Evolutionary conservation across 2,329 filamentous ascomycete species (phyloP).

Genomic region (Fusarium neocosmosporiellum): DNA sequence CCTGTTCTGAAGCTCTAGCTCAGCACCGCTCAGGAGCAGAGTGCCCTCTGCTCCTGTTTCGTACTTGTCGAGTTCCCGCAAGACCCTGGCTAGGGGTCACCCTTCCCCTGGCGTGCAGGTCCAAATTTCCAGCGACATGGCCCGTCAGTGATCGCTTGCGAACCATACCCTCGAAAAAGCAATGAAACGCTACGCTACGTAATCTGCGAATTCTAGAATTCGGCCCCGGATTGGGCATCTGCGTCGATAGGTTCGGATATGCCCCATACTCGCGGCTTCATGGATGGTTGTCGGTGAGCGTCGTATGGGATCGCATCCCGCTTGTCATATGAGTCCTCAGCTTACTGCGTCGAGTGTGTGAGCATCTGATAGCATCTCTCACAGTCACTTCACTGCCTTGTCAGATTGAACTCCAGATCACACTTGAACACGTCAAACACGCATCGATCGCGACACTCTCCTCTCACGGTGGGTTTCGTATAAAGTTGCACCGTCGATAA

Average conservation of each 20-base stretch:
- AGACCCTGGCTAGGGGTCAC: conserved; percentile 42
- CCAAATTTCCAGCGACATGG: conserved; percentile 44
- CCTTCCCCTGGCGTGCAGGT: conserved; percentile 40
- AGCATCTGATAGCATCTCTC: neutral
- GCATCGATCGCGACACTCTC: neutral
- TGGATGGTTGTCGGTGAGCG: conserved; percentile 9
- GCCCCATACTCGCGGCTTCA: conserved; percentile 11
- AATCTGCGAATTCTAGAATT: conserved; percentile 33
- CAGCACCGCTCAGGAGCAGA: conserved; percentile 26
- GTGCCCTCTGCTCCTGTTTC: conserved; percentile 36
- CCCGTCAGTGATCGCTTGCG: conserved; percentile 24
- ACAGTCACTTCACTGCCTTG: neutral
- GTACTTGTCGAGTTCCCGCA: conserved; percentile 20
- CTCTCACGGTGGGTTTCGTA: neutral
- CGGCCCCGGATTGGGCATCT: conserved; percentile 27
- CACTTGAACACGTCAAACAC: neutral
- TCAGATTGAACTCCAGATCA: neutral
- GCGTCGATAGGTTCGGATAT: conserved; percentile 15
- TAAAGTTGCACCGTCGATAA: neutral
- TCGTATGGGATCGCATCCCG: conserved; percentile 20
- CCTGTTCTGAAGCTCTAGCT: conserved; percentile 23
- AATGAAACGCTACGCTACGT: conserved; percentile 33
- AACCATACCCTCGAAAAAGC: conserved; percentile 28
- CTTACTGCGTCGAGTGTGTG: neutral
- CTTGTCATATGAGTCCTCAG: conserved; percentile 26